A percentile compares a stretch with the other conserved stretches of the same genome.
Evolutionary conservation across 805 yeast species (phyloP).

Genomic region (Candida anglica): DNA sequence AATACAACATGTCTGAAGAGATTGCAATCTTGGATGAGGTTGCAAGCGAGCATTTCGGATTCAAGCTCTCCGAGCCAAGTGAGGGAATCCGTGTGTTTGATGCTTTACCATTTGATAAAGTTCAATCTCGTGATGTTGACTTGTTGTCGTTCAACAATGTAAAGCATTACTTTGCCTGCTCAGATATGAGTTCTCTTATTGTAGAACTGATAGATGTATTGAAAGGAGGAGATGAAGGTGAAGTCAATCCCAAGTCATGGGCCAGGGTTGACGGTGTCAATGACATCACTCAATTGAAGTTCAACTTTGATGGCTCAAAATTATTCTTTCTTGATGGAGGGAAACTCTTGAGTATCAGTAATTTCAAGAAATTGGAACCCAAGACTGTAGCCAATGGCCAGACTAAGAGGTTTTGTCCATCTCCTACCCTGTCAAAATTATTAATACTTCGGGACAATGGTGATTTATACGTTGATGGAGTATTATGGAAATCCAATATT

Average conservation of each 20-base stretch:
- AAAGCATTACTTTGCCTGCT: slow-evolving; percentile 24
- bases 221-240: slow-evolving; percentile 7
- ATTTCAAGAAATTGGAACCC: background rate
- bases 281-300: slow-evolving; percentile 16
- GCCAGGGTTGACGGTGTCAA: slow-evolving; percentile 4
- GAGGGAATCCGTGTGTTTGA: slow-evolving; percentile 23
- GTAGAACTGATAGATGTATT: slow-evolving; percentile 21
- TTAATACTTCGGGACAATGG: background rate
- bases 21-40: too few species aligned
- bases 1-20: too few species aligned
- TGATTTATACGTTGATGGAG: background rate
- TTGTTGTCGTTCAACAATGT: slow-evolving; percentile 26
- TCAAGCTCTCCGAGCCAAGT: slow-evolving; percentile 22
- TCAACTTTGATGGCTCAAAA: slow-evolving; percentile 24
- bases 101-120: slow-evolving; percentile 16
- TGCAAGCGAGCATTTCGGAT: slow-evolving; percentile 35
- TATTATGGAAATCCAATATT: background rate
- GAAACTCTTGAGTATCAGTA: slow-evolving; percentile 9
- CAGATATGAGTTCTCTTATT: slow-evolving; percentile 22
- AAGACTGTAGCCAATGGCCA: background rate
- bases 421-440: background rate
- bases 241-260: background rate
- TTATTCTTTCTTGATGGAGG: slow-evolving; percentile 23
- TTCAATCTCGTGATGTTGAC: slow-evolving; percentile 9
- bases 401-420: background rate